Percentiles rank a stretch among this genome's conserved stretches.
phyloP scores from a whole-genome alignment of 164 flowering plant genomes.

The Dillenia suffruticosa region DNA sequence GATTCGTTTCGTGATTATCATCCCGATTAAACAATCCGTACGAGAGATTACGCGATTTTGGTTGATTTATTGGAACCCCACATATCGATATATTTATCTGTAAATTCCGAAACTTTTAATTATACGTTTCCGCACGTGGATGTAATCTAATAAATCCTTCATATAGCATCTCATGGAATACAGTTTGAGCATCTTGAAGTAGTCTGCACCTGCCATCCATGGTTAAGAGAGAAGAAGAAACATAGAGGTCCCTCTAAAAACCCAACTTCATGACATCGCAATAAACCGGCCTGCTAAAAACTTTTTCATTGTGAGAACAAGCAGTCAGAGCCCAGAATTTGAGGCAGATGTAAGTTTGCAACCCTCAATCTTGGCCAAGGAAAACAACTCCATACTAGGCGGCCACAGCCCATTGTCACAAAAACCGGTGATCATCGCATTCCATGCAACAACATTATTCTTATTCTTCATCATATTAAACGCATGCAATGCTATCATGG shows the following conservation, averaged over 20 bases:
- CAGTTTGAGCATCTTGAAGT: constrained; percentile 27
- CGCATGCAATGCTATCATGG: constrained; percentile 30
- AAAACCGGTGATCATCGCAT: constrained; percentile 58
- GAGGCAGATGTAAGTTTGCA: constrained; percentile 32
- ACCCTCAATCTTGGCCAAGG: constrained; percentile 27
- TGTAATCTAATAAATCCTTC: no score
- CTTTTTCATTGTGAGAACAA: constrained; percentile 31
- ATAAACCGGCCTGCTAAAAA: constrained; percentile 45
- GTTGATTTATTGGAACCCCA: no score
- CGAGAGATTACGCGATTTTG: no score
- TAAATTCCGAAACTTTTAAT: no score
- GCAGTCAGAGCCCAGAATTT: constrained; percentile 41
- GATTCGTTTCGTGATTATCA: no score
- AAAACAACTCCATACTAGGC: constrained; percentile 40
- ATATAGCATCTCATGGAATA: constrained; percentile 28
- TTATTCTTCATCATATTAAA: constrained; percentile 36
- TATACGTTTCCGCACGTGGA: no score
- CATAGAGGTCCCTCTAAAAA: constrained; percentile 38
- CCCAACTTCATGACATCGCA: constrained; percentile 48
- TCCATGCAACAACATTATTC: constrained; percentile 43
- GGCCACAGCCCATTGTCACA: constrained; percentile 45
- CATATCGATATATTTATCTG: no score
- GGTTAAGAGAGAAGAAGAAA: constrained; percentile 43
- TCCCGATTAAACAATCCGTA: no score
- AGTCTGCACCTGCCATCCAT: constrained; percentile 45